Conservation (phyloP, 2,329 filamentous ascomycete genomes). For the Ceratocystis albifundus region DNA sequence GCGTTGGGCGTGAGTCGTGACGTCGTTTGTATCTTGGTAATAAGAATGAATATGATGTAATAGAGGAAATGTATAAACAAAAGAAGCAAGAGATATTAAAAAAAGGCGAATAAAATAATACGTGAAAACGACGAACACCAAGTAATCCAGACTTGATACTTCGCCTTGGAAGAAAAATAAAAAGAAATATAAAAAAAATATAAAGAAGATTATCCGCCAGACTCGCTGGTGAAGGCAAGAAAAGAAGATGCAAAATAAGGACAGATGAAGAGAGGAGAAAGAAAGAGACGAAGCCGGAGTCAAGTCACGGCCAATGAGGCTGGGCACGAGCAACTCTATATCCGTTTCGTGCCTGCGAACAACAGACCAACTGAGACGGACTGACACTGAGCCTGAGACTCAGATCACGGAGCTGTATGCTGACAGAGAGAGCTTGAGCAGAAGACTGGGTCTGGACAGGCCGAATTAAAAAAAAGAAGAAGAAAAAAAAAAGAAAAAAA, state of each 20-base stretch:
- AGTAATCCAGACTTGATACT: conserved; percentile 23
- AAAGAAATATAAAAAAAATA: conserved; percentile 25
- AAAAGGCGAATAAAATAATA: neutral
- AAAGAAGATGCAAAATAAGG: conserved; percentile 27
- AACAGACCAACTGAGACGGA: conserved; percentile 8
- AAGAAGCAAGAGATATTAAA: neutral
- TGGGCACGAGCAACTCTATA: conserved; percentile 26
- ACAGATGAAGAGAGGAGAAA: conserved; percentile 27
- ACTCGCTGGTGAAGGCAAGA: conserved; percentile 35
- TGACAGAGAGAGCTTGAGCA: neutral
- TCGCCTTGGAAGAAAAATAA: conserved; percentile 22
- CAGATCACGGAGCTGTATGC: neutral
- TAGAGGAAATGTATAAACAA: conserved; percentile 22
- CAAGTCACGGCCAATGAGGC: conserved; percentile 27
- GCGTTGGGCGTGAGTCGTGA: neutral
- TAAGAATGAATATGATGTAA: conserved; percentile 9
- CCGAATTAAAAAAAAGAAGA: neutral
- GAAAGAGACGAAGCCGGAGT: conserved; percentile 30
- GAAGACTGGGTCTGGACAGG: neutral
- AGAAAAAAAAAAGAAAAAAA: too few relatives aligned
- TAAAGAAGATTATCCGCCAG: conserved; percentile 31
- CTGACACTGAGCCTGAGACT: neutral
- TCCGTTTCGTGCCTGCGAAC: conserved; percentile 2
- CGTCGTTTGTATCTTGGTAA: conserved; percentile 21
- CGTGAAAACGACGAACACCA: conserved; percentile 21